These are phyloP conservation scores for Flaveria ramosissima DNA, from an alignment of 129 eudicot genomes.

Conservation along the genomic window DNA sequence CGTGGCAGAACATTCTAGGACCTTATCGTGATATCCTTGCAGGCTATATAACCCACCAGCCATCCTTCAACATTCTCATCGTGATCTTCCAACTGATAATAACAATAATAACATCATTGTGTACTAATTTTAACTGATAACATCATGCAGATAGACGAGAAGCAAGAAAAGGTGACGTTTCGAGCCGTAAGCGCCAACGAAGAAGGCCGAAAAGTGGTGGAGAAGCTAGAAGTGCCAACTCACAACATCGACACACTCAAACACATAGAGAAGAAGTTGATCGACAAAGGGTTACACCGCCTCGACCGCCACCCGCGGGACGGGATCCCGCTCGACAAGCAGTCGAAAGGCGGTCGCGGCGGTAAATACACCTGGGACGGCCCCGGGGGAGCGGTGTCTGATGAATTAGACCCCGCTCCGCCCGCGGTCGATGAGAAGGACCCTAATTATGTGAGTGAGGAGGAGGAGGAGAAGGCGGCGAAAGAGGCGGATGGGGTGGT, in stretches of 20 bases:
- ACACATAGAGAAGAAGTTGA: slow-evolving; percentile 58
- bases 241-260: slow-evolving; percentile 53
- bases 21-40: neutral
- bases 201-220: slow-evolving; percentile 51
- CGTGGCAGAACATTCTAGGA: slow-evolving; percentile 8
- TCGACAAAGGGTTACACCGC: slow-evolving; percentile 63
- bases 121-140: neutral
- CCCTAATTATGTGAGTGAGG: slow-evolving; percentile 69
- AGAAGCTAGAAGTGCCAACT: slow-evolving; percentile 41
- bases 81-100: neutral
- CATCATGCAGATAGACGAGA: slow-evolving; percentile 34
- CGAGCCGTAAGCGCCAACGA: slow-evolving; percentile 55
- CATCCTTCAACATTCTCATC: neutral
- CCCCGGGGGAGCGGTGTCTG: slow-evolving; percentile 38
- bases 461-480: slow-evolving; percentile 41
- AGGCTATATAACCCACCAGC: neutral
- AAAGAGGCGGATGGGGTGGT: slow-evolving; percentile 43
- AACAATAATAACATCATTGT: neutral
- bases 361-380: slow-evolving; percentile 97
- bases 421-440: slow-evolving; percentile 65
- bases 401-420: slow-evolving; percentile 46
- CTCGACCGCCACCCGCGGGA: slow-evolving; percentile 64
- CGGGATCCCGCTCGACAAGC: slow-evolving; percentile 47
- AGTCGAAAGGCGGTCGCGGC: slow-evolving; percentile 66
- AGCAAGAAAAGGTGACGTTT: slow-evolving; percentile 47